Base-by-base conservation (phyloP, 2,329 filamentous ascomycete species). In the Colletotrichum filicis region DNA sequence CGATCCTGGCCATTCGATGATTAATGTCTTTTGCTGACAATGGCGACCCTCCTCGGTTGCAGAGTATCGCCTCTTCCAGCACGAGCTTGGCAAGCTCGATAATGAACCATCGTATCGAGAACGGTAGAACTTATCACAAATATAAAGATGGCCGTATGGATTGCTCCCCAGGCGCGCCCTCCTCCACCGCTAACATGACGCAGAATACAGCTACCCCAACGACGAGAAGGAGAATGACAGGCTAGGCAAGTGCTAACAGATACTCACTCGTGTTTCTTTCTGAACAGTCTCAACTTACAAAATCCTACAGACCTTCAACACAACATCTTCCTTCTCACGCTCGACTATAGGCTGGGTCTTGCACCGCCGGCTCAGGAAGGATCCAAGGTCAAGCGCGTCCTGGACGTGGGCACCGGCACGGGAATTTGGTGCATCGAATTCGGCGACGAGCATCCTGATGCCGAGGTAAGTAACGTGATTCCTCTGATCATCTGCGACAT, bases 271-370 rank as follows among this genome's bases (percentile, higher is more conserved):
- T 24, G 2, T 24, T 24, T 3, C 24, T 24, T 24, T 24, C 24
- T 24, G 24, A 24, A 24, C 24, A 24, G 24, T 24, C 24, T 24
- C 24, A 24, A 24, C 24, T 24, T 24, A 24, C 24, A 24, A 24
- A 24, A 24, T 24, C 24, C 24, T 24, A 24, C 24, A 78, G 81
- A 84, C 68, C 70, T 84, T 0, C 81, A 83, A 74, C 82, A 84
- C 68, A 78, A 82, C 46, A 66, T 83, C 0, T 81, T 79, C 37
- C 61, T 74, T 0, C 71, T 84, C 11, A 83, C 81, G 0, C 75
- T 82, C n/a, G 77, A 79, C 1, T 78, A 78, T 12, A 80, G 79
- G 53, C 76, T 83, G 0, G 80, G 74, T 30, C 52, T 78, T 0
- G 76, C 75, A 1, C 83, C 83, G 14, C 37, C 35, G 16, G 69